A percentile compares a stretch with the other conserved stretches of the same genome.
These are phyloP conservation scores for Panus rudis DNA, from an alignment of 768 basidiomycete species.

Conservation along the genomic window DNA sequence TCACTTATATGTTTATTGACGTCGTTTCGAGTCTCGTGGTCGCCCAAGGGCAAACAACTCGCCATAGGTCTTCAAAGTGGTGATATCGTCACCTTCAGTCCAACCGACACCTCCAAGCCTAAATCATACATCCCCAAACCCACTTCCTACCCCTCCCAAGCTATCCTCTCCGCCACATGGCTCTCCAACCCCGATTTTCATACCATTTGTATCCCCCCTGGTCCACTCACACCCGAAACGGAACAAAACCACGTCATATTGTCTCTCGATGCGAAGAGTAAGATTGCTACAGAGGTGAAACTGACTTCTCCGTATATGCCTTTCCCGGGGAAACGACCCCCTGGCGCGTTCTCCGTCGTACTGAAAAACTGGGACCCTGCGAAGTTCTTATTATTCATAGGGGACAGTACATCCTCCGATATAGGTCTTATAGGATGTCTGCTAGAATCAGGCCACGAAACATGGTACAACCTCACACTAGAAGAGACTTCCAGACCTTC, in stretches of 20 bases:
- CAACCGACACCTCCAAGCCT: conserved; percentile 43
- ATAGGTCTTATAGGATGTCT: conserved; percentile 39
- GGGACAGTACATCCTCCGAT: conserved; percentile 46
- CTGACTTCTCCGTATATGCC: conserved; percentile 36
- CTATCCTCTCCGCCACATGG: conserved; percentile 56
- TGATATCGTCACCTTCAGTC: conserved; percentile 61
- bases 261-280: conserved; percentile 35
- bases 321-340: conserved; percentile 38
- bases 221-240: conserved; percentile 30
- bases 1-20: conserved; percentile 7
- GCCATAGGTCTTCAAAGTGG: conserved; percentile 68
- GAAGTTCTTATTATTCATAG: conserved; percentile 35
- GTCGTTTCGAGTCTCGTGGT: conserved; percentile 63
- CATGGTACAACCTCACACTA: conserved; percentile 38
- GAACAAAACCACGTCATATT: conserved; percentile 37
- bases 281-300: conserved; percentile 29
- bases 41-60: conserved; percentile 80
- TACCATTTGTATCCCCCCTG: conserved; percentile 49
- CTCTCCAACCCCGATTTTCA: conserved; percentile 64
- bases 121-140: conserved; percentile 55
- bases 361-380: conserved; percentile 40
- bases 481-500: conserved; percentile 47
- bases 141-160: conserved; percentile 38
- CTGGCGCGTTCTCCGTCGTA: conserved; percentile 33
- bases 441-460: conserved; percentile 28